Conservation (phyloP, 371 early-diverging fungal species). For the Circinella umbellata region DNA sequence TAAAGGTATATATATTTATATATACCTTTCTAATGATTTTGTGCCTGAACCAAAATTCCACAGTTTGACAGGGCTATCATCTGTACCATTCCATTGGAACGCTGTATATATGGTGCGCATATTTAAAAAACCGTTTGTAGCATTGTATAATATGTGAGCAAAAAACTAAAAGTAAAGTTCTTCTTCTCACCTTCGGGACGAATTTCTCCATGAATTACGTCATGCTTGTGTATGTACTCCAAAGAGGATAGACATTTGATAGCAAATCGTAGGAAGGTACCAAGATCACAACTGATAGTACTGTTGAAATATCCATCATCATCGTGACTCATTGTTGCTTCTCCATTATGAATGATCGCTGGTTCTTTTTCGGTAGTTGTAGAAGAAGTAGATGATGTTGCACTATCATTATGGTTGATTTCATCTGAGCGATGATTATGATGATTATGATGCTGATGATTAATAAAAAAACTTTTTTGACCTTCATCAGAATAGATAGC, state of each 20-base stretch:
- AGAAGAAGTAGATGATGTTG: no score
- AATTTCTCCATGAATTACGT: constrained; percentile 49
- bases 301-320: constrained; percentile 2
- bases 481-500: constrained; percentile 46
- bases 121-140: no score
- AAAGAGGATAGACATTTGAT: constrained; percentile 49
- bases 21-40: constrained; percentile 33
- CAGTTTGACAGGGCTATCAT: constrained; percentile 36
- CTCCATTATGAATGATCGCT: no score
- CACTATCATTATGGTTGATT: no score
- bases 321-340: not conserved
- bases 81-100: constrained; percentile 48
- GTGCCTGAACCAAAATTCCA: constrained; percentile 46
- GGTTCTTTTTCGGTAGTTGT: no score
- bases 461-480: constrained; percentile 18
- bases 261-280: constrained; percentile 50
- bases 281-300: constrained; percentile 30
- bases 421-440: constrained; percentile 24
- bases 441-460: no score
- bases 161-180: no score
- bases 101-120: not conserved
- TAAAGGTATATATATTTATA: not conserved
- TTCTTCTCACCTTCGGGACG: constrained; percentile 19
- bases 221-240: constrained; percentile 49
- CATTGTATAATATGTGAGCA: no score